These are phyloP conservation scores for Phaseolus lunatus DNA, from an alignment of 306 rosid species.

Conservation along the genomic window DNA sequence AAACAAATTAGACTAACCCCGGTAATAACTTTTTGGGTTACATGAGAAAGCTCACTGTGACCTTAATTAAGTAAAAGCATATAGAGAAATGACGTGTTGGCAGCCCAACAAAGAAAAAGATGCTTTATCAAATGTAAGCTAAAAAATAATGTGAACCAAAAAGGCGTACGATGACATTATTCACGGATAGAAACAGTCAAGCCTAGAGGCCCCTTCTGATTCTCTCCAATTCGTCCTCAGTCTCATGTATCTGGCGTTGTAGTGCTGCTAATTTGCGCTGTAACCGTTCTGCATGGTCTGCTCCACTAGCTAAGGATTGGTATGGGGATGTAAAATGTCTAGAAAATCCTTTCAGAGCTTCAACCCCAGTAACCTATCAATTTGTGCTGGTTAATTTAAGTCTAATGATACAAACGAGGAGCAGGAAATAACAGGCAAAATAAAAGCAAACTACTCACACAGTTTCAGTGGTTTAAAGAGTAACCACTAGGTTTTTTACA, in stretches of 20 bases:
- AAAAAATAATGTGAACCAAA: constrained; percentile 47
- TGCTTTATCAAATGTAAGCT: constrained; percentile 40
- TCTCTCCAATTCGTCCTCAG: constrained; percentile 77
- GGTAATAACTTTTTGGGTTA: constrained; percentile 3
- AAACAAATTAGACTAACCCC: constrained; percentile 38
- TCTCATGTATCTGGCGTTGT: constrained; percentile 63
- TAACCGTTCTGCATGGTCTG: constrained; percentile 64
- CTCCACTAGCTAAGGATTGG: constrained; percentile 51
- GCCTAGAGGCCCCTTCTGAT: constrained; percentile 59
- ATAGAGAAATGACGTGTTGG: constrained; percentile 40
- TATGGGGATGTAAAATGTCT: constrained; percentile 67
- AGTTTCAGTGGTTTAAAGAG: neutral
- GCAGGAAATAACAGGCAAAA: no score
- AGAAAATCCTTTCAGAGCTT: constrained; percentile 82
- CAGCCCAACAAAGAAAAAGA: constrained; percentile 42
- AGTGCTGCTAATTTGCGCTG: constrained; percentile 66
- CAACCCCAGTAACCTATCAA: constrained; percentile 90
- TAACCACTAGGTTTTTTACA: constrained; percentile 1
- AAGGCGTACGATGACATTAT: constrained; percentile 30
- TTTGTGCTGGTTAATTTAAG: constrained; percentile 24
- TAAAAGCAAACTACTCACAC: neutral
- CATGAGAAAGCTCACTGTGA: constrained; percentile 27
- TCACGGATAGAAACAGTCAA: constrained; percentile 44
- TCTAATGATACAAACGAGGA: constrained; percentile 21
- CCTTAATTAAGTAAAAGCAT: constrained; percentile 17